Base-by-base conservation (phyloP, 2,329 filamentous ascomycete species). In the Seiridium cupressi region DNA sequence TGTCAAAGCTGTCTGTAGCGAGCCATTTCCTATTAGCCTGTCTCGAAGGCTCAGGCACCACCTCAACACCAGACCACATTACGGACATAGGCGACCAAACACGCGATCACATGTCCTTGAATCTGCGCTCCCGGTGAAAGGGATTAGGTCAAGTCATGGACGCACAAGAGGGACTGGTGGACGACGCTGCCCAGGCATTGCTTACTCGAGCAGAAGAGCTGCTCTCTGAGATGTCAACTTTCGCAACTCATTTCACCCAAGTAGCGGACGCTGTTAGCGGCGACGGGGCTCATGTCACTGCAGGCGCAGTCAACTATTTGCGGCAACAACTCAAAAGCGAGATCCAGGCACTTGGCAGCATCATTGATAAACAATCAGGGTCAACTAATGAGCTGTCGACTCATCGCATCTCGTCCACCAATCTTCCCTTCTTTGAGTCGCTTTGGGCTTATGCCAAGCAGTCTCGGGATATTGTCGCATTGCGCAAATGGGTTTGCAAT, bases 391-490 rank as follows among this genome's bases (percentile, higher is more conserved):
- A 10, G 10, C 44, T 54, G 47, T 40, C 57, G 3, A 34, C 40
- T 3, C 57, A 59, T 13, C 36, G 36, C 32, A 42, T 54, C 38
- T 59, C 57, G 18, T 53, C 48, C 4, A 66, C 63, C 13, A 73
- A 73, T 51, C 59, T 73, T 3, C 68, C 70, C 0, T 72, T 70
- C 51, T 60, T 68, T 34, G 65, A 70, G 32, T 65, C 69, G 8
- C 61, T 72, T 3, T 73, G 71, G 71, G 64, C 70, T 34, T 66
- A 63, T 3, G 68, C 70, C 3, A 72, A 72, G 58, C 60, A 57
- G 36, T 68, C 66, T 6, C 63, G 63, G 4, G 64, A 71, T 35
- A 65, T 73, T 18, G 66, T 72, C 18, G 68, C 65, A 40, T 36
- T 73, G 8, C 65, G 68, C 44, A 66, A 68, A 51, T 65, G 67